phyloP scores from a whole-genome alignment of 495 filamentous ascomycete genomes.

The Hyaloscypha bicolor region DNA sequence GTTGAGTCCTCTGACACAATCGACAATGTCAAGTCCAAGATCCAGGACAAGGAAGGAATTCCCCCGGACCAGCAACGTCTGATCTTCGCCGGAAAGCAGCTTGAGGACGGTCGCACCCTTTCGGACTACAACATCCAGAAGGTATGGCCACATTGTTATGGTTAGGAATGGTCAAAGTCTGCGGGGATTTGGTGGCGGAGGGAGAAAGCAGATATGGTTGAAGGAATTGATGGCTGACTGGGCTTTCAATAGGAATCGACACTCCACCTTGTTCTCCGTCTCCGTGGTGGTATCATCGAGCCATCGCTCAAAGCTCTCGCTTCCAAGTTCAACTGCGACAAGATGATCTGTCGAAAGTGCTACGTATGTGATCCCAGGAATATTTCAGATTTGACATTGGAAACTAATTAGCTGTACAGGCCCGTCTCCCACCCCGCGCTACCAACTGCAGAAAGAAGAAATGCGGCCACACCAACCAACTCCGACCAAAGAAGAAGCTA shows the following conservation, averaged over 20 bases:
- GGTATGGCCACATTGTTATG: constrained; percentile 53
- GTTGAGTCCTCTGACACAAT: constrained; percentile 99
- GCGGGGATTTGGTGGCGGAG: neutral
- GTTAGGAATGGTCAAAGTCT: neutral
- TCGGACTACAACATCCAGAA: constrained; percentile 99
- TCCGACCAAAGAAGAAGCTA: constrained; percentile 99
- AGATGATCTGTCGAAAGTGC: constrained; percentile 99
- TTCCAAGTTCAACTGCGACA: constrained; percentile 99
- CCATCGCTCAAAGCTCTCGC: constrained; percentile 98
- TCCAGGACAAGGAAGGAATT: constrained; percentile 99
- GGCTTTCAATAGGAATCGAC: constrained; percentile 82
- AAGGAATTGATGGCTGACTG: constrained; percentile 7
- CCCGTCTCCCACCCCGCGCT: constrained; percentile 95
- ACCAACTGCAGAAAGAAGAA: constrained; percentile 99
- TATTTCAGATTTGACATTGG: neutral
- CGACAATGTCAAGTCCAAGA: constrained; percentile 97
- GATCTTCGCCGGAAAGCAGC: constrained; percentile 99
- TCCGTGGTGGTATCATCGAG: constrained; percentile 99
- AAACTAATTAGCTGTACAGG: constrained; percentile 46
- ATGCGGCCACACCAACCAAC: constrained; percentile 99
- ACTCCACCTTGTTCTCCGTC: constrained; percentile 98
- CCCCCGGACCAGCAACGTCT: constrained; percentile 98
- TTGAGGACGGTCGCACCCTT: constrained; percentile 98
- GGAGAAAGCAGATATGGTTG: constrained; percentile 2
- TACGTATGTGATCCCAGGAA: constrained; percentile 64